Evolutionary conservation across 129 eudicot species (phyloP), one percentile per base, ranked within the genome.

Genomic region (Centaurea solstitialis): DNA sequence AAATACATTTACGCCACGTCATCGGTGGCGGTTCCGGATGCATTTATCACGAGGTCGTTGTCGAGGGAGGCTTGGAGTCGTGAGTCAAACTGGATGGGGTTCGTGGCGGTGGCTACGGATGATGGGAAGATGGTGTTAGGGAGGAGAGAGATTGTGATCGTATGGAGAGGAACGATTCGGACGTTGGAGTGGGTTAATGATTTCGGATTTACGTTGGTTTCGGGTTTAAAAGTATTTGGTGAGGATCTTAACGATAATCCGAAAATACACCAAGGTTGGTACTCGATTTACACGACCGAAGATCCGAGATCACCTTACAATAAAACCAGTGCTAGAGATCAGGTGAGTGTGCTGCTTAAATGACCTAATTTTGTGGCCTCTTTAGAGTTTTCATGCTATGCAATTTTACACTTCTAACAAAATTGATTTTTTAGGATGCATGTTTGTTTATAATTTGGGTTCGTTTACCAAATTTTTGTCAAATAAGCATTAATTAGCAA

Each of bases 1-100:
- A 91, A 93, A 15, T 93, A 82, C 61, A 23, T 93, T 26, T 95
- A 92, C 2, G 97, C 97, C 0, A 85, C 94, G 3, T 93, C 98
- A 13, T 86, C 96, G 0, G 41, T 84, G 9, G 23, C 50, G 0
- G 81, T 95, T 18, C 99, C 99, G 0, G 81, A 82, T 4, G 89
- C 94, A 4, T 89, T 95, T 38, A 83, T 95, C 5, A 4, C 84
- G 0, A 87, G 79, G 86, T 91, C 99, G 0, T 40, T 86, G 61
- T 95, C 99, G 0, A 87, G 94, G 62, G 99, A 95, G 84, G 94
- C 97, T 7, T 92, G 98, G 99, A 85, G 91, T 70, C 93, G 82
- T 90, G 98, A 93, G 53, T 90, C 97, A 0, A 95, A 95, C 59
- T 95, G 94, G 93, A 93, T 95, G 33, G 99, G 99, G 50, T 91